Percentiles rank a stretch among this genome's conserved stretches.
phyloP scores from a whole-genome alignment of 2,329 filamentous ascomycete genomes.

The Paracoccidioides lutzii region DNA sequence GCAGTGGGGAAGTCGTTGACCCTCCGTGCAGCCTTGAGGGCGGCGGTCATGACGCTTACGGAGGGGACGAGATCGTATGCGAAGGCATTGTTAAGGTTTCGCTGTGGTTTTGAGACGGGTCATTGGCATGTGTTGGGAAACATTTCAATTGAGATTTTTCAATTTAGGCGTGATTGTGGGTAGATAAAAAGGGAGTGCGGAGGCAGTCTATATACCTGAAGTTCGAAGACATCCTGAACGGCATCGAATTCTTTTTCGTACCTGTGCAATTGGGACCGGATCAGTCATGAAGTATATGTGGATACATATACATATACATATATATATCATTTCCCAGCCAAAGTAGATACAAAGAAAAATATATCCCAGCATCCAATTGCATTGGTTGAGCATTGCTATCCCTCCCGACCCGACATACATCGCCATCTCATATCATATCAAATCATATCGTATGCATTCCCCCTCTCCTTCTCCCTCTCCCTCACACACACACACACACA shows the following conservation, averaged over 20 bases:
- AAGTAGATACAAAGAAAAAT: no score
- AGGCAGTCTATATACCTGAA: slow-evolving; percentile 55
- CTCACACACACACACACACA: no score
- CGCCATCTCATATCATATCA: no score
- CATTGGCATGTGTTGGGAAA: neutral
- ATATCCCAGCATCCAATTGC: no score
- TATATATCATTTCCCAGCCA: no score
- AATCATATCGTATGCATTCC: no score
- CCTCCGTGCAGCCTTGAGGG: slow-evolving; percentile 82
- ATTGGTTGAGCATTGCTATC: no score
- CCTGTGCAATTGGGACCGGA: slow-evolving; percentile 40
- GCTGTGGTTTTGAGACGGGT: slow-evolving; percentile 34
- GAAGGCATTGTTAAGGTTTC: slow-evolving; percentile 98
- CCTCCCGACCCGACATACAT: no score
- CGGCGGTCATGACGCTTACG: slow-evolving; percentile 76
- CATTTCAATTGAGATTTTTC: neutral
- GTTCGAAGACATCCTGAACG: slow-evolving; percentile 98
- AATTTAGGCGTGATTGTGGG: slow-evolving; percentile 15
- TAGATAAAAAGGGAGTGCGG: neutral
- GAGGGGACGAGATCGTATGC: slow-evolving; percentile 99
- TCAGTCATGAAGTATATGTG: slow-evolving; percentile 18
- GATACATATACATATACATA: neutral
- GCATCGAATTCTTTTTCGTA: slow-evolving; percentile 98
- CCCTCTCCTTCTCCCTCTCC: no score
- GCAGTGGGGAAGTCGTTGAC: slow-evolving; percentile 98